phyloP scores from a whole-genome alignment of 495 filamentous ascomycete genomes.

The Cercophora sp. region DNA sequence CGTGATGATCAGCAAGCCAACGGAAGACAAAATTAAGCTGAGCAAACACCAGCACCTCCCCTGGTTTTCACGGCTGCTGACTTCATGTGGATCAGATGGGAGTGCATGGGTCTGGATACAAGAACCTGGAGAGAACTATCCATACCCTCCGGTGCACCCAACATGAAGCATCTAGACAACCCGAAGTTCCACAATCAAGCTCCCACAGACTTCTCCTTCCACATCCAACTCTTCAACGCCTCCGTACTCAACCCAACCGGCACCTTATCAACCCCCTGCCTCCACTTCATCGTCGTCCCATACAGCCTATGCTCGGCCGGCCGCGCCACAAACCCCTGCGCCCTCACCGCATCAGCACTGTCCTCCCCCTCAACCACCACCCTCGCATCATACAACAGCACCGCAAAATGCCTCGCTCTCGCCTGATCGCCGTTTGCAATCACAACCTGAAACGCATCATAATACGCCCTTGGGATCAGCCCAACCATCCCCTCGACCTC shows the following conservation, averaged over 20 bases:
- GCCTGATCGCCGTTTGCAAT: constrained; percentile 6
- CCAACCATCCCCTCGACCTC: background rate
- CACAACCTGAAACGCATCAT: background rate
- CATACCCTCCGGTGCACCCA: too few relatives aligned
- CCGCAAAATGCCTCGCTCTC: background rate
- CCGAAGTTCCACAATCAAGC: too few relatives aligned
- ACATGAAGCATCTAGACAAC: too few relatives aligned
- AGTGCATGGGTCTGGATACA: too few relatives aligned
- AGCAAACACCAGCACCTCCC: too few relatives aligned
- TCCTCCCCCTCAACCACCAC: background rate
- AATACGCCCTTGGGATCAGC: background rate
- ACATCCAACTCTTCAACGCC: constrained; percentile 8
- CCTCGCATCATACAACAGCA: background rate
- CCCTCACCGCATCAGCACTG: background rate
- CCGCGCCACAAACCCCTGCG: background rate
- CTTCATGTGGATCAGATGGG: too few relatives aligned
- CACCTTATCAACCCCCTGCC: background rate
- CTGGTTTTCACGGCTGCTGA: too few relatives aligned
- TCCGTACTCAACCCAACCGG: background rate
- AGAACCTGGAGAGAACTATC: too few relatives aligned
- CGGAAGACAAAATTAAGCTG: too few relatives aligned
- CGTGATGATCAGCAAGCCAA: too few relatives aligned
- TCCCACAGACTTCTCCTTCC: too few relatives aligned
- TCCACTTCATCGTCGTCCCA: constrained; percentile 2
- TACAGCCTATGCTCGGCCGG: background rate